phyloP scores from a whole-genome alignment of 2,329 filamentous ascomycete species.

The Apiospora koreana region DNA sequence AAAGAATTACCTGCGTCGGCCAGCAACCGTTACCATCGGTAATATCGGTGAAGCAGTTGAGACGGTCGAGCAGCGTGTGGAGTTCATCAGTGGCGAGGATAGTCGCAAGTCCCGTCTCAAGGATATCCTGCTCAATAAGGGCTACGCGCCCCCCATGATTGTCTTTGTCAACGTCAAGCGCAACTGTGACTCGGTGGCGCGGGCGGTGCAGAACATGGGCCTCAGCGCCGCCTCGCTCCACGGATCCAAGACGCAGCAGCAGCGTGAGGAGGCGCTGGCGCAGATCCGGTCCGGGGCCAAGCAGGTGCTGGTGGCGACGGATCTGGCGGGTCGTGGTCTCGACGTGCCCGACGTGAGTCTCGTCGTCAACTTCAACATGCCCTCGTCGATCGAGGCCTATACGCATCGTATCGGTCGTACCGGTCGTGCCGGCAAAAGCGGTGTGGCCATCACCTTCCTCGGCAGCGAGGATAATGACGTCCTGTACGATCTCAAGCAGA shows the following conservation, averaged over 20 bases:
- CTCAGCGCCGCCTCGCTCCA: conserved; percentile 89
- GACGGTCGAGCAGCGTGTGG: conserved; percentile 95
- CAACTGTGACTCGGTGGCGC: conserved; percentile 93
- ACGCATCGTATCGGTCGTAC: conserved; percentile 97
- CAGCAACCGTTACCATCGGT: conserved; percentile 92
- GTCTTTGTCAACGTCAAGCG: conserved; percentile 99
- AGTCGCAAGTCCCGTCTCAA: conserved; percentile 94
- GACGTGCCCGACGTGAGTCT: conserved; percentile 92
- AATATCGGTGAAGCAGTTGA: conserved; percentile 95
- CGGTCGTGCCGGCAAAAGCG: conserved; percentile 94
- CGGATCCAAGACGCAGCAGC: conserved; percentile 95
- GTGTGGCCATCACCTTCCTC: conserved; percentile 94
- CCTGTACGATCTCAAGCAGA: conserved; percentile 93
- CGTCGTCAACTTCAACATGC: conserved; percentile 99
- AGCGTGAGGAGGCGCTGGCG: conserved; percentile 88
- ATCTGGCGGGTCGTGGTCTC: conserved; percentile 95
- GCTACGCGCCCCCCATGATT: conserved; percentile 89
- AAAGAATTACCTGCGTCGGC: conserved; percentile 91
- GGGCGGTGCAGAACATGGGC: conserved; percentile 93
- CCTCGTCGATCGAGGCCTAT: conserved; percentile 87
- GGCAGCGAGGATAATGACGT: conserved; percentile 88
- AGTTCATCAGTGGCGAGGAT: conserved; percentile 88
- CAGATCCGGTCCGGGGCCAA: conserved; percentile 80
- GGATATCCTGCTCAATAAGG: conserved; percentile 79
- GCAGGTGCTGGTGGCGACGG: conserved; percentile 91